Evolutionary conservation across 768 basidiomycete genomes (phyloP).

Genomic region (Phylloporus sp.): DNA sequence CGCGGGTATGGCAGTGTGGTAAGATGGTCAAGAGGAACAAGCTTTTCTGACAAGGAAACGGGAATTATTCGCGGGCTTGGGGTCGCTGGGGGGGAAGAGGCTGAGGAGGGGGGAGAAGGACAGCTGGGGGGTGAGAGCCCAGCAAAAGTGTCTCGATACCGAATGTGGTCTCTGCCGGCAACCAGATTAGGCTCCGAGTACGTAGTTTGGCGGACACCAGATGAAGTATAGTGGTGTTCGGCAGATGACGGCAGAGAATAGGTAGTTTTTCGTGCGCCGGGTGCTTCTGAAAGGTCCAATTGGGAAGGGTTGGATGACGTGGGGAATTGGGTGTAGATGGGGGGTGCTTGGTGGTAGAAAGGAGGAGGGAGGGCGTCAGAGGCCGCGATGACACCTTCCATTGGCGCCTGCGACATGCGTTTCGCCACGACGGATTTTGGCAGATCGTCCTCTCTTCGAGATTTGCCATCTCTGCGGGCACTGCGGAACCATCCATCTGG

Average conservation of each 20-base stretch:
- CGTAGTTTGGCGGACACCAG: slow-evolving; percentile 26
- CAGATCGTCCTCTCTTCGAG: slow-evolving; percentile 37
- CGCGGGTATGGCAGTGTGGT: slow-evolving; percentile 50
- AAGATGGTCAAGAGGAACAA: slow-evolving; percentile 65
- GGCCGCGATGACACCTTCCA: slow-evolving; percentile 26
- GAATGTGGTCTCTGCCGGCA: slow-evolving; percentile 15
- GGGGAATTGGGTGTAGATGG: slow-evolving; percentile 31
- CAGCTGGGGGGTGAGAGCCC: slow-evolving; percentile 24
- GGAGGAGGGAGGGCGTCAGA: slow-evolving; percentile 18
- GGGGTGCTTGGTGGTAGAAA: slow-evolving; percentile 22
- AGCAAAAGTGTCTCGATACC: slow-evolving; percentile 18
- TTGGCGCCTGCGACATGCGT: slow-evolving; percentile 31
- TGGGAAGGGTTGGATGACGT: slow-evolving; percentile 28
- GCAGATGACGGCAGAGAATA: slow-evolving; percentile 31
- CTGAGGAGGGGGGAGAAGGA: slow-evolving; percentile 35
- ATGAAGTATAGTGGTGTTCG: slow-evolving; percentile 21
- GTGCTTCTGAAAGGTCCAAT: slow-evolving; percentile 21
- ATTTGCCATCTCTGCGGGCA: slow-evolving; percentile 63
- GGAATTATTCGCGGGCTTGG: slow-evolving; percentile 29
- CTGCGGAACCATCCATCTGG: slow-evolving; percentile 79
- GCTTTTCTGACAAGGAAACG: slow-evolving; percentile 29
- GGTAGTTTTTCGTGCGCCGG: slow-evolving; percentile 22
- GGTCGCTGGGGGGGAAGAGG: slow-evolving; percentile 38
- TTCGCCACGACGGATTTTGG: slow-evolving; percentile 47
- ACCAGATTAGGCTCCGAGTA: slow-evolving; percentile 32